These are phyloP conservation scores for Cucurbita pepo DNA, from an alignment of 306 rosid genomes.

Conservation along the genomic window DNA sequence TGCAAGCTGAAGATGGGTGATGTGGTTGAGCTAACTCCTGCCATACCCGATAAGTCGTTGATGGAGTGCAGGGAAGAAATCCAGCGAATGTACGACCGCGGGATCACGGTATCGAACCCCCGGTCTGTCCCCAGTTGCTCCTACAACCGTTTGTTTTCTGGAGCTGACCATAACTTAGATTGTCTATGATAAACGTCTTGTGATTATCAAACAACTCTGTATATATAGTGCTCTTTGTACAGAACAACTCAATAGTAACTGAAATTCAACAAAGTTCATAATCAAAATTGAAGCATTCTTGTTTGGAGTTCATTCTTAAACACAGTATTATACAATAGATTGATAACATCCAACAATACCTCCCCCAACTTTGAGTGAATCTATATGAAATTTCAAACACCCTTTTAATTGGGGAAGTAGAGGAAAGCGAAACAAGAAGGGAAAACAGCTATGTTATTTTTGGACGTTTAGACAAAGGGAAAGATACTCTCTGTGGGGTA, in stretches of 20 bases:
- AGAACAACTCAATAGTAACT: neutral
- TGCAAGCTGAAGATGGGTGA: conserved; percentile 91
- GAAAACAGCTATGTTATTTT: conserved; percentile 12
- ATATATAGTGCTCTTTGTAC: neutral
- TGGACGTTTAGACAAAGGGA: conserved; percentile 55
- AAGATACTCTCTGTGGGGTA: conserved; percentile 62
- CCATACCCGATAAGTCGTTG: conserved; percentile 58
- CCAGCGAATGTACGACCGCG: conserved; percentile 78
- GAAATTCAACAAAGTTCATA: neutral
- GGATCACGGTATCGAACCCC: conserved; percentile 30
- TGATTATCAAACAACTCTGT: neutral
- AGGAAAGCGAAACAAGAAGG: neutral
- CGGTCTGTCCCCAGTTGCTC: conserved; percentile 31
- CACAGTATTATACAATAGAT: neutral
- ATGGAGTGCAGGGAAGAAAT: conserved; percentile 88
- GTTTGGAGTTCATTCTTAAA: neutral
- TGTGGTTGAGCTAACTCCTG: conserved; percentile 67
- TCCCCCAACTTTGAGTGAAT: neutral
- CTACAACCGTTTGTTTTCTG: conserved; percentile 42
- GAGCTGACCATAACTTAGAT: conserved; percentile 23
- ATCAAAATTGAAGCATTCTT: neutral
- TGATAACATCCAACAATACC: neutral
- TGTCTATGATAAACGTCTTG: neutral
- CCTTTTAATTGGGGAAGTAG: neutral
- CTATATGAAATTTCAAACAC: neutral